These are phyloP conservation scores for Decorospora gaudefroyi DNA, from an alignment of 2,329 filamentous ascomycete species.

Conservation along the genomic window DNA sequence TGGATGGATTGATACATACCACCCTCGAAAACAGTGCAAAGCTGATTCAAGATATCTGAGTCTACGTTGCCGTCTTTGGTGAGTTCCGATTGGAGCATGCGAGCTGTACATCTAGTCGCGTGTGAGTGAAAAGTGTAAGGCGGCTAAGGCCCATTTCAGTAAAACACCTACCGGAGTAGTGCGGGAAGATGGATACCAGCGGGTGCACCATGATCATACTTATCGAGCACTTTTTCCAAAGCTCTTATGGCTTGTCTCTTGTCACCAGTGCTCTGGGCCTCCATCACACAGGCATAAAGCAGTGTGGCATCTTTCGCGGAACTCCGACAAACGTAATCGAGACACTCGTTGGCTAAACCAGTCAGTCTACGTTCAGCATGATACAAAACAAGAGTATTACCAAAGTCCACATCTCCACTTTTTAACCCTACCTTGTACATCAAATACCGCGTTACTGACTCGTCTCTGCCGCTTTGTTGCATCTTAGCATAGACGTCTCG, in stretches of 20 bases:
- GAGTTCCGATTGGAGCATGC: slow-evolving; percentile 53
- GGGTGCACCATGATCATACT: slow-evolving; percentile 55
- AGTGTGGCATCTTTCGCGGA: slow-evolving; percentile 62
- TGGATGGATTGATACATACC: slow-evolving; percentile 37
- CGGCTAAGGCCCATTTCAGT: slow-evolving; percentile 36
- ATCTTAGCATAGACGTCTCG: slow-evolving; percentile 63
- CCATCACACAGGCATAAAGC: slow-evolving; percentile 78
- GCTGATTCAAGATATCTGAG: slow-evolving; percentile 49
- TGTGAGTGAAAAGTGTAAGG: slow-evolving; percentile 10
- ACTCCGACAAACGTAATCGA: slow-evolving; percentile 63
- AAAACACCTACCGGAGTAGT: slow-evolving; percentile 63
- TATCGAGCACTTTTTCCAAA: slow-evolving; percentile 64
- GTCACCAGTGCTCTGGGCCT: slow-evolving; percentile 70
- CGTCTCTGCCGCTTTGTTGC: slow-evolving; percentile 60
- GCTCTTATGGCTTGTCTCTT: slow-evolving; percentile 63
- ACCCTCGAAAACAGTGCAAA: slow-evolving; percentile 61
- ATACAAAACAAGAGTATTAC: slow-evolving; percentile 38
- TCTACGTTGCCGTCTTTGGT: slow-evolving; percentile 36
- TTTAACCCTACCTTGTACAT: slow-evolving; percentile 74
- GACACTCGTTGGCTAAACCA: slow-evolving; percentile 62
- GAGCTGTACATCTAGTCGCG: slow-evolving; percentile 49
- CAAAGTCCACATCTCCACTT: slow-evolving; percentile 59
- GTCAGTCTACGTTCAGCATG: slow-evolving; percentile 12
- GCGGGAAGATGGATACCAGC: slow-evolving; percentile 63
- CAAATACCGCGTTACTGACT: slow-evolving; percentile 71